Conservation (phyloP, 495 filamentous ascomycete species). For the Jackrogersella multiformis region DNA sequence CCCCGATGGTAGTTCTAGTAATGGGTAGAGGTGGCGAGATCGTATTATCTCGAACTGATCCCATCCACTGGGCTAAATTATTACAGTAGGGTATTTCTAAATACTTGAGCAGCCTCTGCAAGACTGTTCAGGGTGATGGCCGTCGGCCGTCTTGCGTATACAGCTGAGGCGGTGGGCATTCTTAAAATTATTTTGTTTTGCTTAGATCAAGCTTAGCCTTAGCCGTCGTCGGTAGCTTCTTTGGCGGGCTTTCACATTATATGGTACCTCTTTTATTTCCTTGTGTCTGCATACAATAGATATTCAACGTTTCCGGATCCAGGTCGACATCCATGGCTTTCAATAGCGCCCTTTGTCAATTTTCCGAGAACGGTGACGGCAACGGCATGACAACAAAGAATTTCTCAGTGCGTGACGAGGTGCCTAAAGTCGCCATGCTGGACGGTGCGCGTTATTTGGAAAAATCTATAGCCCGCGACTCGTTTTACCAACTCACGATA, state of each 20-base stretch:
- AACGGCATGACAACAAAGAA: slow-evolving; percentile 8
- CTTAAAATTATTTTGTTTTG: no score
- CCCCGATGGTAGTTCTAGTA: no score
- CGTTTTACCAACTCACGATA: background rate
- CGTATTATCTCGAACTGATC: no score
- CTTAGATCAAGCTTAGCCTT: no score
- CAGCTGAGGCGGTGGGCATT: no score
- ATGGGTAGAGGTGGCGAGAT: no score
- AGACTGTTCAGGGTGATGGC: no score
- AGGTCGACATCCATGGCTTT: background rate
- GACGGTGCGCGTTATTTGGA: background rate
- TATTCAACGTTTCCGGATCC: slow-evolving; percentile 1
- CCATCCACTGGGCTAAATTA: no score
- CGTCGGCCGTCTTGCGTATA: no score
- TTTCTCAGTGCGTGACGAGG: background rate
- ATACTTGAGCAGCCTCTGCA: no score
- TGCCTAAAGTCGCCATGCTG: background rate
- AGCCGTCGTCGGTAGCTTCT: no score
- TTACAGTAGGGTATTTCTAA: no score
- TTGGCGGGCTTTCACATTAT: background rate
- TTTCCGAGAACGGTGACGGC: slow-evolving; percentile 15
- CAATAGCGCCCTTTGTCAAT: slow-evolving; percentile 1
- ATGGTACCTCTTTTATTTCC: background rate
- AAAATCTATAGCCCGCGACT: background rate
- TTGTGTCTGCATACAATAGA: background rate